These are phyloP conservation scores for Dendrocalamus sinicus DNA, from an alignment of 176 grass and related monocot species.

Conservation along the genomic window DNA sequence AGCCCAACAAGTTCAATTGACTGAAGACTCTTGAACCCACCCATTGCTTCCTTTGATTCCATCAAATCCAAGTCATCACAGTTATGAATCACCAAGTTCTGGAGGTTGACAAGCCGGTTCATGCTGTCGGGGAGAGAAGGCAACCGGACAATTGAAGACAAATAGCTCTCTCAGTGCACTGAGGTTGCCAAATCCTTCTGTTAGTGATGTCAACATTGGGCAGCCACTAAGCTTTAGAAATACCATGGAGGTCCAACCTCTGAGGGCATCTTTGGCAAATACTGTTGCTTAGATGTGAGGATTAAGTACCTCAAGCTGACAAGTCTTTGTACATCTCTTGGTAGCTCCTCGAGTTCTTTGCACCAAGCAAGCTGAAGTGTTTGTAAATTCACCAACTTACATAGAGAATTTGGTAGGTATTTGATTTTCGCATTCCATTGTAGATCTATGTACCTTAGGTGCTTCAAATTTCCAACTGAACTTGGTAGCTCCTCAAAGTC, in stretches of 20 bases:
- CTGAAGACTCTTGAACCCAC: not conserved
- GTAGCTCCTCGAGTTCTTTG: not conserved
- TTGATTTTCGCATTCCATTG: not conserved
- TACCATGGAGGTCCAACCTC: not conserved
- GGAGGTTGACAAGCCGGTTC: not conserved
- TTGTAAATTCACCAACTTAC: conserved; percentile 22
- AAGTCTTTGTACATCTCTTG: not conserved
- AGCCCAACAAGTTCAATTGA: conserved; percentile 6
- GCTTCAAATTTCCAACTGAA: conserved; percentile 15
- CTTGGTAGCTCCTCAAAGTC: conserved; percentile 8
- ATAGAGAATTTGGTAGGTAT: conserved; percentile 17
- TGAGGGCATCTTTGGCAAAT: not conserved
- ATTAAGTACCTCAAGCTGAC: not conserved
- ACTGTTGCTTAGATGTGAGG: conserved; percentile 4
- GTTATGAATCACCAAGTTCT: not conserved
- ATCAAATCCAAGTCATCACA: conserved; percentile 13
- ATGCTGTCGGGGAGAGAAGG: not conserved
- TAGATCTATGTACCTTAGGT: conserved; percentile 21
- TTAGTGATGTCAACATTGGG: not conserved
- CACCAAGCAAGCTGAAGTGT: not conserved
- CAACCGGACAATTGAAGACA: conserved; percentile 18
- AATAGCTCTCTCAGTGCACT: not conserved
- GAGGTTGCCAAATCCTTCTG: not conserved
- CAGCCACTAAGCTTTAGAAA: not conserved
- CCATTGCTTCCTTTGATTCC: conserved; percentile 21